A percentile compares a stretch with the other conserved stretches of the same genome.
Evolutionary conservation across 2,329 filamentous ascomycete genomes (phyloP).

Genomic region (Hypomyces perniciosus): DNA sequence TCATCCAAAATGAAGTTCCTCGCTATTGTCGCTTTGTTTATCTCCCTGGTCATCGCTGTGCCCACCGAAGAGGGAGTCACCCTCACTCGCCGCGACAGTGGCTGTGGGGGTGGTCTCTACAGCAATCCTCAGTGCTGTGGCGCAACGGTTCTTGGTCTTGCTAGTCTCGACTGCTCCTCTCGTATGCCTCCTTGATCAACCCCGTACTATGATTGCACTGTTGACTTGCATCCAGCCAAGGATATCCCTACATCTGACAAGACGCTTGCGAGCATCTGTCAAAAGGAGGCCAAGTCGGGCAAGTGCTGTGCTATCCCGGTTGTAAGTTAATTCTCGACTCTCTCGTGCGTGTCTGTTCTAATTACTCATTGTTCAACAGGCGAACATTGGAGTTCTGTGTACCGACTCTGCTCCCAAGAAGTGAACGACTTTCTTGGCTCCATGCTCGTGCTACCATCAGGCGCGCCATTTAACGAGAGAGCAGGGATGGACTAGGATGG

Average conservation of each 20-base stretch:
- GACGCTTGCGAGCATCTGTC: not conserved
- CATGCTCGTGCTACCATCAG: too few relatives aligned
- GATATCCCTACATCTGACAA: not conserved
- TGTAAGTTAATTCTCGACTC: not conserved
- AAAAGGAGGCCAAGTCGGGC: not conserved
- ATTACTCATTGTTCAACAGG: not conserved
- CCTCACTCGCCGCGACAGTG: not conserved
- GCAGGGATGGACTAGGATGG: too few relatives aligned
- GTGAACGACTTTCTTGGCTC: too few relatives aligned
- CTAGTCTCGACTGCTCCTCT: constrained; percentile 13
- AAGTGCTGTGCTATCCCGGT: constrained; percentile 3
- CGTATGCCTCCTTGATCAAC: constrained; percentile 5
- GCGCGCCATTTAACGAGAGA: too few relatives aligned
- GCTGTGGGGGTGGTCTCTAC: constrained; percentile 6
- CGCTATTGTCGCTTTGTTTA: constrained; percentile 13
- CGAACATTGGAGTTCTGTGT: constrained; percentile 1
- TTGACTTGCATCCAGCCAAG: not conserved
- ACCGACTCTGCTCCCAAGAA: too few relatives aligned
- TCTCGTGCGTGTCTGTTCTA: not conserved
- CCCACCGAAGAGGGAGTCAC: constrained; percentile 6
- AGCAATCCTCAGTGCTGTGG: constrained; percentile 14
- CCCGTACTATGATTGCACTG: not conserved
- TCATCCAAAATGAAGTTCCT: constrained; percentile 19
- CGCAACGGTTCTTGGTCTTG: constrained; percentile 10
- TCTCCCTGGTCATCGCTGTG: constrained; percentile 13